Evolutionary conservation across 345 rosid genomes (phyloP).

Genomic region (Dovyalis caffra): DNA sequence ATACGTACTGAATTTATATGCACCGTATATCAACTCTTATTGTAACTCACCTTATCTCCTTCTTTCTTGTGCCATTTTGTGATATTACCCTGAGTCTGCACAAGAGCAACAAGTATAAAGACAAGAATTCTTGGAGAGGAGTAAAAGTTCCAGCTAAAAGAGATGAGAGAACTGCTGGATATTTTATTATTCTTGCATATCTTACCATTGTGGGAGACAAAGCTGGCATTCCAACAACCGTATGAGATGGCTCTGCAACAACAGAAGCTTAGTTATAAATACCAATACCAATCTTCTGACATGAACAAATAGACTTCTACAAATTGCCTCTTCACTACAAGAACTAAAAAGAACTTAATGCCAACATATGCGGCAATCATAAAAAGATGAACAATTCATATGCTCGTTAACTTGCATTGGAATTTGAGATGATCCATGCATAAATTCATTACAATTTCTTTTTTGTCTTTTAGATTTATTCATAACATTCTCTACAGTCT

Average conservation of each 20-base stretch:
- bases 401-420: too few relatives aligned
- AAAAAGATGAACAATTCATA: background rate
- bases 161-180: background rate
- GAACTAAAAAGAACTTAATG: background rate
- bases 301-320: background rate
- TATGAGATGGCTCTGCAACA: constrained; percentile 60
- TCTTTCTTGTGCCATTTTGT: constrained; percentile 93
- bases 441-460: too few relatives aligned
- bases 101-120: constrained; percentile 28
- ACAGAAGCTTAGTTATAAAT: constrained; percentile 15
- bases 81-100: constrained; percentile 93
- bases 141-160: constrained; percentile 9
- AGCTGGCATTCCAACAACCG: constrained; percentile 88
- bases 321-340: background rate
- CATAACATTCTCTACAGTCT: too few relatives aligned
- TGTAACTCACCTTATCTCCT: constrained; percentile 79
- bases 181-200: constrained; percentile 5
- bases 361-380: background rate
- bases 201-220: constrained; percentile 98
- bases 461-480: too few relatives aligned
- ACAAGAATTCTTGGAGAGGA: constrained; percentile 25
- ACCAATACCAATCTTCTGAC: background rate
- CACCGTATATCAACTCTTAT: constrained; percentile 5
- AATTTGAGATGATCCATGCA: too few relatives aligned
- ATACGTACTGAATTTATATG: background rate